Percentiles rank a stretch among this genome's conserved stretches.
Conservation (phyloP, 306 rosid genomes). For the Cucurbita moschata region DNA sequence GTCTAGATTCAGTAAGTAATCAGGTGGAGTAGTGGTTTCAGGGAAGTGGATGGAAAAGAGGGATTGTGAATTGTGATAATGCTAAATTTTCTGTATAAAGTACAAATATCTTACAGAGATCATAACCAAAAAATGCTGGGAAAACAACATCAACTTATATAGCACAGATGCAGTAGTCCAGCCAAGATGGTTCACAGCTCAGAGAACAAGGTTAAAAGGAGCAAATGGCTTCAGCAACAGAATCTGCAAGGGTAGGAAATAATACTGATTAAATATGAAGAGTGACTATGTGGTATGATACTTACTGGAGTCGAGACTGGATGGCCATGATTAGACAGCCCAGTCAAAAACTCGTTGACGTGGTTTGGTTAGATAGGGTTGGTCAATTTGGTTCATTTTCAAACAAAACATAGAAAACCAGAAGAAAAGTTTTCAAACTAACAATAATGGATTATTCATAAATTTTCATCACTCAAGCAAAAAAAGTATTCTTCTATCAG, state of each 20-base stretch:
- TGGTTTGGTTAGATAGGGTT: not conserved
- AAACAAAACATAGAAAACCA: not conserved
- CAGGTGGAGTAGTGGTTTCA: not conserved
- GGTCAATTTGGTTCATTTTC: not conserved
- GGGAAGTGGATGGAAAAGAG: not conserved
- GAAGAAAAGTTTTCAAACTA: not conserved
- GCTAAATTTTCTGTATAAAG: not conserved
- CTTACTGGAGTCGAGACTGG: conserved; percentile 18
- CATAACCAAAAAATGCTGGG: not conserved
- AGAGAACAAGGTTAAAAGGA: conserved; percentile 38
- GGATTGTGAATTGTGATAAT: not conserved
- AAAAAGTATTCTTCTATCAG: not conserved
- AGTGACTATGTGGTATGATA: conserved; percentile 17
- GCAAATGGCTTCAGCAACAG: conserved; percentile 51
- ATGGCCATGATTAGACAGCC: conserved; percentile 23
- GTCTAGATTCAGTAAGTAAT: not conserved
- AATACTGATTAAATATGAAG: conserved; percentile 40
- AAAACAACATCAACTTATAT: conserved; percentile 30
- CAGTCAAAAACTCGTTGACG: not conserved
- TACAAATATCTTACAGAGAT: not conserved
- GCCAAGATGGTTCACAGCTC: conserved; percentile 44
- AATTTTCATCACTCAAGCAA: not conserved
- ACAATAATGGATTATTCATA: not conserved
- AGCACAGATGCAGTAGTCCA: conserved; percentile 42
- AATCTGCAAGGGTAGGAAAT: conserved; percentile 63